Evolutionary conservation across 257 asterid species (phyloP).

Genomic region (Solanum habrochaites): DNA sequence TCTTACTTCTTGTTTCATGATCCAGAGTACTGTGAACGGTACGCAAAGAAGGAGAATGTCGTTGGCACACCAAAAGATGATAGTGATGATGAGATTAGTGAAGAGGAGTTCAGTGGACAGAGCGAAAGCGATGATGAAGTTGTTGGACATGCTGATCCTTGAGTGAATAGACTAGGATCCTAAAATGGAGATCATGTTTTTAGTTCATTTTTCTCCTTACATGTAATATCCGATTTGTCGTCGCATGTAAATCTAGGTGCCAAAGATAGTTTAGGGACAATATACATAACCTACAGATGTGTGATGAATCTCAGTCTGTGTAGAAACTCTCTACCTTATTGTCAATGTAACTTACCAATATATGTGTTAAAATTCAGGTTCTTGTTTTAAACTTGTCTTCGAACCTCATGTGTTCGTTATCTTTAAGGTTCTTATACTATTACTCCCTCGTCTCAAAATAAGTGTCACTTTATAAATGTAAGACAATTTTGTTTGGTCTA

Average conservation of each 20-base stretch:
- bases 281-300: background rate
- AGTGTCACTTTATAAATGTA: background rate
- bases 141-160: conserved; percentile 49
- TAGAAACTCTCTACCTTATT: background rate
- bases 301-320: background rate
- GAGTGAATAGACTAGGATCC: background rate
- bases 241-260: conserved; percentile 1
- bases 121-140: conserved; percentile 52
- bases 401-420: background rate
- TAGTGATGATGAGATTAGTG: conserved; percentile 51
- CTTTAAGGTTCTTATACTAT: background rate
- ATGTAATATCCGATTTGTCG: background rate
- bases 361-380: background rate
- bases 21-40: conserved; percentile 71
- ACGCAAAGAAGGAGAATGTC: conserved; percentile 62
- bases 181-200: background rate
- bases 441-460: background rate
- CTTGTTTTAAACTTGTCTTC: background rate
- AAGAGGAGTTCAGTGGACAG: conserved; percentile 20
- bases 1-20: background rate
- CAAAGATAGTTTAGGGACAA: background rate
- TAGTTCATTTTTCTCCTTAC: background rate
- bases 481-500: no score
- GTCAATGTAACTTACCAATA: background rate
- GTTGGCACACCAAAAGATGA: conserved; percentile 30